Evolutionary conservation across 169 alveolate genomes (phyloP).

Genomic region (Plasmodium inui): DNA sequence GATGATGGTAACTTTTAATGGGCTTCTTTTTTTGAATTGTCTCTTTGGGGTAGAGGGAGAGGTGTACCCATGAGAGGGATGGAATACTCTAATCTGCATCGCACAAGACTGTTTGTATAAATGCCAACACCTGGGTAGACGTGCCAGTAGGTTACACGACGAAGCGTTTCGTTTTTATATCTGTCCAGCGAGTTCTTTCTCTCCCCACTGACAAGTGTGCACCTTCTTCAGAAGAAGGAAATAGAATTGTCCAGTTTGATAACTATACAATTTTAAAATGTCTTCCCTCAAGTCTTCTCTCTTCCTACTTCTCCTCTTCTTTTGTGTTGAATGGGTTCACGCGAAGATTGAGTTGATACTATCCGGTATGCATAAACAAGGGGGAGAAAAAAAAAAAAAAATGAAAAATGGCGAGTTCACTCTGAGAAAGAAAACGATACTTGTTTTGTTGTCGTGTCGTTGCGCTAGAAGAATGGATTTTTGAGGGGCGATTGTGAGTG

Average conservation of each 20-base stretch:
- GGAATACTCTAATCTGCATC: neutral
- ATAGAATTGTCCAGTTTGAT: neutral
- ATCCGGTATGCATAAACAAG: constrained; percentile 21
- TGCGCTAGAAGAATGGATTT: neutral
- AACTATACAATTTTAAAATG: constrained; percentile 18
- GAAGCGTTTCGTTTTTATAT: neutral
- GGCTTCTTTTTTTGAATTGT: neutral
- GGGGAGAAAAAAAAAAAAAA: neutral
- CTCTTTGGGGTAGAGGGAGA: neutral
- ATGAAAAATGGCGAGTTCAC: neutral
- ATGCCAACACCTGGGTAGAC: neutral
- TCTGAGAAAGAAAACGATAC: neutral
- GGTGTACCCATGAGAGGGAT: no score
- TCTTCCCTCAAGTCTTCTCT: neutral
- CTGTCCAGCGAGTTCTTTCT: neutral
- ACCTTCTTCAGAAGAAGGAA: neutral
- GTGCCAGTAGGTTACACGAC: neutral
- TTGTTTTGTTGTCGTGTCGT: neutral
- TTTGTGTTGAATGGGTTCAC: neutral
- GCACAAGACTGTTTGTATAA: neutral
- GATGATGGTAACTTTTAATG: neutral
- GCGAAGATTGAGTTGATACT: constrained; percentile 30
- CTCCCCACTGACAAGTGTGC: neutral
- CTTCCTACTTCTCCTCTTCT: neutral
- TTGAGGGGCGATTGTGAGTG: neutral